phyloP scores from a whole-genome alignment of 495 filamentous ascomycete genomes.

The Barbatosphaeria neglecta region DNA sequence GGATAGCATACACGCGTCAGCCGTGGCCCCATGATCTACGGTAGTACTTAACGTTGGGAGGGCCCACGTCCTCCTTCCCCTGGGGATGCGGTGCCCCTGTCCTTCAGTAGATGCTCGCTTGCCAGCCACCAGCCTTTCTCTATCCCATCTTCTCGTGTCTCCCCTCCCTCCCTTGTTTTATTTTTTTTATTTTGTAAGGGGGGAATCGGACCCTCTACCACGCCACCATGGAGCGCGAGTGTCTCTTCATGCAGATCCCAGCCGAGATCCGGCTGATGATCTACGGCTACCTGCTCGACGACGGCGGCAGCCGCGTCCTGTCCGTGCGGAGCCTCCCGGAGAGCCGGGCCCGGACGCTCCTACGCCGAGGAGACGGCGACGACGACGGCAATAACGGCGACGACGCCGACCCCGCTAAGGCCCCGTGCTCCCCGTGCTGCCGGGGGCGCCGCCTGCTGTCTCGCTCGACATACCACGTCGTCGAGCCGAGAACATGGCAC shows the following conservation, averaged over 20 bases:
- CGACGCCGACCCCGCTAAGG: too few relatives aligned
- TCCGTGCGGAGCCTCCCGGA: constrained; percentile 12
- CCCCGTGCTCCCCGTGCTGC: too few relatives aligned
- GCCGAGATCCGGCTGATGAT: constrained; percentile 46
- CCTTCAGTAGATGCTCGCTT: too few relatives aligned
- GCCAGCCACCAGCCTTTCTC: too few relatives aligned
- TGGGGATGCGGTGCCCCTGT: too few relatives aligned
- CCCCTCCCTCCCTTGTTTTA: background rate
- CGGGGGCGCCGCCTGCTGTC: constrained; percentile 6
- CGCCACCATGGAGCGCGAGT: background rate
- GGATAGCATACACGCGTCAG: too few relatives aligned
- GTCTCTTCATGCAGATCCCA: constrained; percentile 24
- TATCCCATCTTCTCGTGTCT: background rate
- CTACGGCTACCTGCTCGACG: constrained; percentile 39
- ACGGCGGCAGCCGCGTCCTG: constrained; percentile 15
- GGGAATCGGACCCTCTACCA: background rate
- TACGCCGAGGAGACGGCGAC: too few relatives aligned
- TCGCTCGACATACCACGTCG: constrained; percentile 20
- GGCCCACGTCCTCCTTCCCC: too few relatives aligned
- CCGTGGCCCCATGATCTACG: too few relatives aligned
- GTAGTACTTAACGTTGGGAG: too few relatives aligned
- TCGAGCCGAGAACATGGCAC: constrained; percentile 13
- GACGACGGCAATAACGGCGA: too few relatives aligned
- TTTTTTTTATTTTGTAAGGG: background rate
- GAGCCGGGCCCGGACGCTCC: constrained; percentile 6